phyloP scores from a whole-genome alignment of 306 rosid genomes.

The Prunus kanzakura region DNA sequence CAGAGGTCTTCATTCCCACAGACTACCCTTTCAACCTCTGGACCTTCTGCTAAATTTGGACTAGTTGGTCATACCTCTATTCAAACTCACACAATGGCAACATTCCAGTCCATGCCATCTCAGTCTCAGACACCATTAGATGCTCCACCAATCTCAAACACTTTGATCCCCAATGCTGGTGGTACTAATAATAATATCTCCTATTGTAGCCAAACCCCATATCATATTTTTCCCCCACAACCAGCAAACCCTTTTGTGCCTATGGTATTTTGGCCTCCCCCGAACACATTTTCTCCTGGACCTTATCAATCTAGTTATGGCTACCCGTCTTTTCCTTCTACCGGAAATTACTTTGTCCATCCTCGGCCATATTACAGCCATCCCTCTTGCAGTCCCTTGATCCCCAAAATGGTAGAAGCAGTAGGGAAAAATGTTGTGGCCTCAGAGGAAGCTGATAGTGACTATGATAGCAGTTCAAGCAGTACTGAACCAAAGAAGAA shows the following conservation, averaged over 20 bases:
- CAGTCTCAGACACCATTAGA: conserved; percentile 39
- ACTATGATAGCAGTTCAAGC: conserved; percentile 50
- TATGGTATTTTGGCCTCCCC: conserved; percentile 76
- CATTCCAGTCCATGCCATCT: conserved; percentile 44
- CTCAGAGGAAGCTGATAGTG: conserved; percentile 39
- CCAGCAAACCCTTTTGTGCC: conserved; percentile 58
- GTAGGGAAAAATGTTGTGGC: conserved; percentile 33
- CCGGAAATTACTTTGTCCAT: conserved; percentile 50
- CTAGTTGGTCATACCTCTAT: conserved; percentile 41
- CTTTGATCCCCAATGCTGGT: conserved; percentile 25
- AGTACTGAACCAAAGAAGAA: conserved; percentile 32
- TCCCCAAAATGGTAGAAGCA: conserved; percentile 35
- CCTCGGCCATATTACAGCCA: conserved; percentile 48
- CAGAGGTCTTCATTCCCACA: conserved; percentile 24
- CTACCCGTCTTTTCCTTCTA: conserved; percentile 49
- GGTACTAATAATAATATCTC: conserved; percentile 21
- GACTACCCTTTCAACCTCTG: conserved; percentile 24
- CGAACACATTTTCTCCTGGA: conserved; percentile 52
- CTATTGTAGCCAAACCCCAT: conserved; percentile 30
- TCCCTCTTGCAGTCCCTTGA: conserved; percentile 27
- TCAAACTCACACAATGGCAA: conserved; percentile 42
- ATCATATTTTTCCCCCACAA: conserved; percentile 45
- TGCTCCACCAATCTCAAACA: conserved; percentile 27
- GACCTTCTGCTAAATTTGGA: conserved; percentile 45
- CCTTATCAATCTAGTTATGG: conserved; percentile 51